Evolutionary conservation across 768 basidiomycete species (phyloP).

Genomic region (Mycena rebaudengoi): DNA sequence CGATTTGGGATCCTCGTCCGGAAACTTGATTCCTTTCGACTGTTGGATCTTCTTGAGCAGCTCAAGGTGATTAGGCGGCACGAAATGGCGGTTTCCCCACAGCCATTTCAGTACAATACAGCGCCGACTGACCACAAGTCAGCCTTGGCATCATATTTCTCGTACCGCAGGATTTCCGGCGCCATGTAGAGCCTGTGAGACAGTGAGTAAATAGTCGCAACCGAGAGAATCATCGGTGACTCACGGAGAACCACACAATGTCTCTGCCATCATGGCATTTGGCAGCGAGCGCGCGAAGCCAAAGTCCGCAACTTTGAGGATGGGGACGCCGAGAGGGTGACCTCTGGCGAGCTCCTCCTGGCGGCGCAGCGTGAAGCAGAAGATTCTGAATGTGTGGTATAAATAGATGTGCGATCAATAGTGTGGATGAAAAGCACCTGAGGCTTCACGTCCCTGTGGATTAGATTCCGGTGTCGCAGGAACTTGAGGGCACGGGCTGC

Average conservation of each 20-base stretch:
- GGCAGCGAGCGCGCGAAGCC: conserved; percentile 95
- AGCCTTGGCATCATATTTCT: conserved; percentile 97
- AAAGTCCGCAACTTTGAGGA: conserved; percentile 98
- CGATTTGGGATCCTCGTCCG: conserved; percentile 85
- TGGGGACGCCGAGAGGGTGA: conserved; percentile 91
- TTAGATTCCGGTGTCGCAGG: conserved; percentile 85
- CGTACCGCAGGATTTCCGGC: conserved; percentile 95
- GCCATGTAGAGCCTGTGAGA: conserved; percentile 91
- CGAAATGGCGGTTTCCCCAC: conserved; percentile 95
- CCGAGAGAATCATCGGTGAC: conserved; percentile 39
- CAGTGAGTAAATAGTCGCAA: not conserved
- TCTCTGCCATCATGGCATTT: conserved; percentile 95
- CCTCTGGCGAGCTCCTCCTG: conserved; percentile 84
- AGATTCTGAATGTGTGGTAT: conserved; percentile 68
- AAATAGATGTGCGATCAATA: conserved; percentile 4
- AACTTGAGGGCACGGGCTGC: conserved; percentile 94
- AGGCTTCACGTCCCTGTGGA: conserved; percentile 98
- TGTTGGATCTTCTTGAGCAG: conserved; percentile 92
- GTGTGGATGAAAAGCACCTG: conserved; percentile 58
- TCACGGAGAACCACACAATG: conserved; percentile 95
- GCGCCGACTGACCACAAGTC: conserved; percentile 99
- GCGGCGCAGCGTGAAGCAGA: conserved; percentile 82
- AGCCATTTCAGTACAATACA: conserved; percentile 94
- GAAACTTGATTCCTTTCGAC: conserved; percentile 92
- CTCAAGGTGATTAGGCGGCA: conserved; percentile 95